Evolutionary conservation across 768 basidiomycete species (phyloP).

Genomic region (Amanita pseudoporphyria): DNA sequence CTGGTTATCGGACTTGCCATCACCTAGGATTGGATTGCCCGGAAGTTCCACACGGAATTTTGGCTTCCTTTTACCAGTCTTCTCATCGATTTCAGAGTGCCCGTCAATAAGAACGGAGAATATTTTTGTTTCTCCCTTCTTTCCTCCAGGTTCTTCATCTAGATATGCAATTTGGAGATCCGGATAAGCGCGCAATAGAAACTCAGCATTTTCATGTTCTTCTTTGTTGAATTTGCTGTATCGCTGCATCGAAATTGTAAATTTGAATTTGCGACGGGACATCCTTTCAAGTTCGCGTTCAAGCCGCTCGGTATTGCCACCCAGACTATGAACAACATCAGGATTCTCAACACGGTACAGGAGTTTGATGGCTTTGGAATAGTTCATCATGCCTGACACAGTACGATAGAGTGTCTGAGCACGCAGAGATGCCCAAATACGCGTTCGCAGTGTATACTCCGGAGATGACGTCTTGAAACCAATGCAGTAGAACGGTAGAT

Average conservation of each 20-base stretch:
- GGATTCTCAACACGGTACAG: constrained; percentile 99
- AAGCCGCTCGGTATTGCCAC: constrained; percentile 91
- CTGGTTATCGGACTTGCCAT: constrained; percentile 99
- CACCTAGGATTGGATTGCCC: constrained; percentile 97
- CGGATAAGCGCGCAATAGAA: constrained; percentile 94
- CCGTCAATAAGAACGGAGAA: constrained; percentile 96
- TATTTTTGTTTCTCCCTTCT: constrained; percentile 79
- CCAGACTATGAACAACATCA: constrained; percentile 91
- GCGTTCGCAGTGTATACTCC: constrained; percentile 96
- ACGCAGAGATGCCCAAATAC: constrained; percentile 98
- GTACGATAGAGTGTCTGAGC: constrained; percentile 98
- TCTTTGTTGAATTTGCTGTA: constrained; percentile 99
- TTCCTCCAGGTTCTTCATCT: constrained; percentile 88
- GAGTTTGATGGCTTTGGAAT: constrained; percentile 98
- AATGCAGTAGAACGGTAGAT: constrained; percentile 98
- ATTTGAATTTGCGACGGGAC: constrained; percentile 98
- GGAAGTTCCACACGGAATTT: constrained; percentile 98
- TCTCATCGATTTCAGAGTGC: constrained; percentile 89
- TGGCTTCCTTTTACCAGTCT: constrained; percentile 81
- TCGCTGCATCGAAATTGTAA: constrained; percentile 96
- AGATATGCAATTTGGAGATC: constrained; percentile 98
- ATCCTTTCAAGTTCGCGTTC: constrained; percentile 96
- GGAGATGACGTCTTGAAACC: constrained; percentile 99
- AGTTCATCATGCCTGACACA: constrained; percentile 99
- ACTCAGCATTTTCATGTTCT: constrained; percentile 97